A percentile compares a stretch with the other conserved stretches of the same genome.
These are phyloP conservation scores for Macadamia integrifolia DNA, from an alignment of 164 flowering plant genomes.

Conservation along the genomic window DNA sequence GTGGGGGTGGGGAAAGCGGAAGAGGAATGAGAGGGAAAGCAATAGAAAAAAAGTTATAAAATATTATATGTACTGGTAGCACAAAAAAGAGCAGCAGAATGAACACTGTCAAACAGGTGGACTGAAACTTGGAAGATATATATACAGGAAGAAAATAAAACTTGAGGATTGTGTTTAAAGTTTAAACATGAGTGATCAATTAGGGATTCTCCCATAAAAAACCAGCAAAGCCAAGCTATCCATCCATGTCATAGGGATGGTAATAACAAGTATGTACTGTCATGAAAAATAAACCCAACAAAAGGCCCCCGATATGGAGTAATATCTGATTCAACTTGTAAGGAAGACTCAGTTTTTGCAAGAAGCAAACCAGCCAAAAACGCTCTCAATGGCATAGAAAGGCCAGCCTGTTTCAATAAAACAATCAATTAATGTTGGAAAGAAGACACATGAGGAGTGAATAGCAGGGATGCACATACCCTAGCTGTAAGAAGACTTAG, in stretches of 20 bases:
- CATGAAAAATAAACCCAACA: constrained; percentile 99
- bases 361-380: constrained; percentile 99
- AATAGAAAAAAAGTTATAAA: neutral
- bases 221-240: neutral
- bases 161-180: neutral
- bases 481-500: constrained; percentile 80
- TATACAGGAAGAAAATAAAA: neutral
- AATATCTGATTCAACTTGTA: constrained; percentile 87
- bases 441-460: constrained; percentile 6
- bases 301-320: constrained; percentile 99
- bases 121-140: neutral
- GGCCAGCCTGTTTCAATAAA: constrained; percentile 71
- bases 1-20: no score
- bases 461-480: constrained; percentile 38
- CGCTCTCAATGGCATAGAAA: constrained; percentile 99
- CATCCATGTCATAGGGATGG: neutral
- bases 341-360: constrained; percentile 61
- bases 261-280: constrained; percentile 47
- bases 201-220: neutral
- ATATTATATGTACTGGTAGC: neutral
- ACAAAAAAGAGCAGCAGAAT: neutral
- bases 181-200: neutral
- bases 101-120: neutral
- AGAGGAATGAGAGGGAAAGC: no score
- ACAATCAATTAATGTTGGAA: constrained; percentile 1